A percentile compares a stretch with the other conserved stretches of the same genome.
These are phyloP conservation scores for Fraxinus paxiana DNA, from an alignment of 305 asterid species.

Conservation along the genomic window DNA sequence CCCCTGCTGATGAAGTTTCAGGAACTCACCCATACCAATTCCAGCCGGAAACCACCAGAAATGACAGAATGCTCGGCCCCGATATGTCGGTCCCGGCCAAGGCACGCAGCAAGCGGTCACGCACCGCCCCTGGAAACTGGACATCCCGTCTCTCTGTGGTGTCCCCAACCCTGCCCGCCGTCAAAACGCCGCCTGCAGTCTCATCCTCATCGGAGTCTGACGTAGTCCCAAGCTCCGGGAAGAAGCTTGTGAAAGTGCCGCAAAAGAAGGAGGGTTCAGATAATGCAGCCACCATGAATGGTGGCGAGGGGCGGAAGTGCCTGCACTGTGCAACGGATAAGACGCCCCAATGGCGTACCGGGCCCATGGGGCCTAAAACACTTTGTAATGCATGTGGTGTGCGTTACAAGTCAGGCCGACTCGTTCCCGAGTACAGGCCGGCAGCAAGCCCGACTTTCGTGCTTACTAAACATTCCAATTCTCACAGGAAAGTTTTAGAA, in stretches of 20 bases:
- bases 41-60: slow-evolving; percentile 41
- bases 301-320: slow-evolving; percentile 62
- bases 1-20: slow-evolving; percentile 33
- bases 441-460: slow-evolving; percentile 87
- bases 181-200: slow-evolving; percentile 35
- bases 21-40: slow-evolving; percentile 35
- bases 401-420: slow-evolving; percentile 76
- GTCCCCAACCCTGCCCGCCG: slow-evolving; percentile 36
- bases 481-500: slow-evolving; percentile 77
- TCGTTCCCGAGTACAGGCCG: slow-evolving; percentile 81
- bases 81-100: slow-evolving; percentile 66
- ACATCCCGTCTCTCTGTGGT: slow-evolving; percentile 61
- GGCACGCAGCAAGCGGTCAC: slow-evolving; percentile 86
- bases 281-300: slow-evolving; percentile 14
- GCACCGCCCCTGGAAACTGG: slow-evolving; percentile 75
- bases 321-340: slow-evolving; percentile 84
- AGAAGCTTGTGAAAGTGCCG: not conserved
- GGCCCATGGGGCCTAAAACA: slow-evolving; percentile 88
- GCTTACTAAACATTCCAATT: slow-evolving; percentile 68
- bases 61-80: slow-evolving; percentile 33
- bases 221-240: not conserved
- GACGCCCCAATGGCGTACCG: slow-evolving; percentile 91
- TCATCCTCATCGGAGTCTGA: slow-evolving; percentile 61
- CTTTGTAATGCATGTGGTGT: slow-evolving; percentile 88
- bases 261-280: slow-evolving; percentile 33